Conservation (phyloP, 495 filamentous ascomycete species). For the Penicillium pulvis region DNA sequence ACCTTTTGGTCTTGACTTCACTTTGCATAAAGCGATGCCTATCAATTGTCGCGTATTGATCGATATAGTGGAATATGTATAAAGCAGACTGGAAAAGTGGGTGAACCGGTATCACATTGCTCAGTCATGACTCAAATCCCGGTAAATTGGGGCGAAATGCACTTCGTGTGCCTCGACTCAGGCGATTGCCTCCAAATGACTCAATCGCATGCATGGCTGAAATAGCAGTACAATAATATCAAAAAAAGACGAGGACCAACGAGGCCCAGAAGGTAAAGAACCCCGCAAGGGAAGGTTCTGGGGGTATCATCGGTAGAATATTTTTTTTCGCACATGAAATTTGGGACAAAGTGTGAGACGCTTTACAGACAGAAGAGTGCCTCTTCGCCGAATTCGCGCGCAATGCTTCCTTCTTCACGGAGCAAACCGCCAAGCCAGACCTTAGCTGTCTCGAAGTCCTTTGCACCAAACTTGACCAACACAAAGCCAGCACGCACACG, state of each 20-base stretch:
- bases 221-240: conserved; percentile 13
- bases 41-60: too few relatives aligned
- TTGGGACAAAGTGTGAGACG: neutral
- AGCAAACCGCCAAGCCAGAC: conserved; percentile 62
- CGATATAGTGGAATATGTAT: too few relatives aligned
- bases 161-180: neutral
- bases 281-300: conserved; percentile 3
- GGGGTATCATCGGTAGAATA: conserved; percentile 19
- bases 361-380: conserved; percentile 56
- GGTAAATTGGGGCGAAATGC: neutral
- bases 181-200: conserved; percentile 9
- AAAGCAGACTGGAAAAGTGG: too few relatives aligned
- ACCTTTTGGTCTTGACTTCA: too few relatives aligned
- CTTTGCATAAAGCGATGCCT: too few relatives aligned
- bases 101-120: too few relatives aligned
- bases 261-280: conserved; percentile 12
- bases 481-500: conserved; percentile 76
- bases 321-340: conserved; percentile 3
- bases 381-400: conserved; percentile 62
- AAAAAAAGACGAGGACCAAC: conserved; percentile 7
- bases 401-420: conserved; percentile 57
- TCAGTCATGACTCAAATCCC: too few relatives aligned
- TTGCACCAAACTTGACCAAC: conserved; percentile 81
- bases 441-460: conserved; percentile 61
- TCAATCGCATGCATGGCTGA: conserved; percentile 20